Evolutionary conservation across 176 grass and related monocot genomes (phyloP).

Genomic region (Oryza glaberrima): DNA sequence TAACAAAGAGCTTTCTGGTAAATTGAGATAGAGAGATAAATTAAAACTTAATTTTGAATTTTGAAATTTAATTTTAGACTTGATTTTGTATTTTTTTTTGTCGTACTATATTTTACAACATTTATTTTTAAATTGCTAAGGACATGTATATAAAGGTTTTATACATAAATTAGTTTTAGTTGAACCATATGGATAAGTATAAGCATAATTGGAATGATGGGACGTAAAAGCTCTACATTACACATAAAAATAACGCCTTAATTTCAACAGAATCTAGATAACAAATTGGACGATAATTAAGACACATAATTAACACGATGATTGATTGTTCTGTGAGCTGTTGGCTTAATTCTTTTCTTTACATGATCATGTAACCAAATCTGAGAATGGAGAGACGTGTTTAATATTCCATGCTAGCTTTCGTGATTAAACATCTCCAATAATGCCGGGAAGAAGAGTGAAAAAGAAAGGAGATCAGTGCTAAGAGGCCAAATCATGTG

Average conservation of each 20-base stretch:
- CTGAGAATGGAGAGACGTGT: neutral
- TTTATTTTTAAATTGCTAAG: too few species aligned
- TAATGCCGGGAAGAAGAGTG: neutral
- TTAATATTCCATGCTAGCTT: neutral
- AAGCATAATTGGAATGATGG: too few species aligned
- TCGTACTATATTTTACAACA: too few species aligned
- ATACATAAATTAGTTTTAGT: too few species aligned
- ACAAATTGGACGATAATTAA: neutral
- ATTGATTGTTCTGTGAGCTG: neutral
- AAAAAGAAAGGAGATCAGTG: neutral
- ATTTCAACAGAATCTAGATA: neutral
- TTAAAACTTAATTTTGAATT: neutral
- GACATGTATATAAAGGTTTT: too few species aligned
- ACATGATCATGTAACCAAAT: neutral
- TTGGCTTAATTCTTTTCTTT: neutral
- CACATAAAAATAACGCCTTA: neutral
- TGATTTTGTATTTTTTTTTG: too few species aligned
- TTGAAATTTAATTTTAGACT: too few species aligned
- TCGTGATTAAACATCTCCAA: neutral
- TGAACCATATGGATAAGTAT: too few species aligned
- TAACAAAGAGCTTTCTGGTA: neutral
- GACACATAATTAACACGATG: neutral
- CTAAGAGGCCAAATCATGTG: neutral
- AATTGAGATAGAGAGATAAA: neutral
- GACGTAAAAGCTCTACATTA: neutral